Evolutionary conservation across 1,139 yeast species (phyloP).

Genomic region (Arxiozyma heterogenica): DNA sequence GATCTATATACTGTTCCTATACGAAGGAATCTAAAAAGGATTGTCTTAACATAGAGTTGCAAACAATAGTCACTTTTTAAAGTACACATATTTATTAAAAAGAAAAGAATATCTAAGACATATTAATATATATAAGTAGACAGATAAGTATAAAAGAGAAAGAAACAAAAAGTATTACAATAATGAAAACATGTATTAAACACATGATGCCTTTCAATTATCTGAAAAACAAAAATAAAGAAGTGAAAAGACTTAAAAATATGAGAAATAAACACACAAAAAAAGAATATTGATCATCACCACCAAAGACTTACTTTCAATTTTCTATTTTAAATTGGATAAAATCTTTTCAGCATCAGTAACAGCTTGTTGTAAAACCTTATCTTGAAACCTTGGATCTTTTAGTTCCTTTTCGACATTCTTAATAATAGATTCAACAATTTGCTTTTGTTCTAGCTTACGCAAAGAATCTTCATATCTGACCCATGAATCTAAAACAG

Average conservation of each 20-base stretch:
- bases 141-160: neutral
- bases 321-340: constrained; percentile 27
- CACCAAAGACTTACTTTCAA: no score
- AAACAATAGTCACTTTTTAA: neutral
- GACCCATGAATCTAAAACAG: constrained; percentile 97
- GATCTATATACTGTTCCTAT: no score
- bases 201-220: neutral
- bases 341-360: constrained; percentile 86
- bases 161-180: neutral
- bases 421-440: constrained; percentile 74
- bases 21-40: no score
- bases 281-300: neutral
- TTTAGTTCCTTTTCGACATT: constrained; percentile 81
- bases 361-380: constrained; percentile 80
- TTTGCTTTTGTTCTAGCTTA: constrained; percentile 91
- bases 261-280: neutral
- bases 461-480: constrained; percentile 96
- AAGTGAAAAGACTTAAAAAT: neutral
- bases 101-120: constrained; percentile 4
- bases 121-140: neutral
- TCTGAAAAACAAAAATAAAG: no score
- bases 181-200: neutral
- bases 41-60: no score
- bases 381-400: constrained; percentile 90
- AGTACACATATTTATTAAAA: neutral